phyloP scores from a whole-genome alignment of 1,284 basidiomycete genomes.

The Pseudozyma tsukubaensis region DNA sequence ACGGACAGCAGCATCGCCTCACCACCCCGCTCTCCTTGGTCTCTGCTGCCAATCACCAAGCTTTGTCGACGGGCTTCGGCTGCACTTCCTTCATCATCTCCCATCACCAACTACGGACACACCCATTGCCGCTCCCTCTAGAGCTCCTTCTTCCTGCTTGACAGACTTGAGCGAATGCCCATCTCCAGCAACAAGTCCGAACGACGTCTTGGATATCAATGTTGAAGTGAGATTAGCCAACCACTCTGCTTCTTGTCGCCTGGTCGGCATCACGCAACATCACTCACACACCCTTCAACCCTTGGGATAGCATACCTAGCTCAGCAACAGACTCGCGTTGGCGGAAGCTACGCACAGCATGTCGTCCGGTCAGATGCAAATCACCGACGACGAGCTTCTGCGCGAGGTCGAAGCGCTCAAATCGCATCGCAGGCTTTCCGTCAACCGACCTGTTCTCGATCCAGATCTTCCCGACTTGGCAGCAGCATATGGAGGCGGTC shows the following conservation, averaged over 20 bases:
- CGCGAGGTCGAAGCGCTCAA: constrained; percentile 67
- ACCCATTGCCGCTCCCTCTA: neutral
- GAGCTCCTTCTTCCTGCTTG: neutral
- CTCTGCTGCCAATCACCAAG: no score
- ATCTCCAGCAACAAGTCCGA: no score
- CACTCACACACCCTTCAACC: neutral
- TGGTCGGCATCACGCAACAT: constrained; percentile 1
- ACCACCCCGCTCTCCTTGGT: no score
- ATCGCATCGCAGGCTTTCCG: constrained; percentile 62
- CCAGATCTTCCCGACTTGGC: constrained; percentile 65
- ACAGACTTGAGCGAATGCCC: no score
- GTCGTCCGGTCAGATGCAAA: constrained; percentile 39
- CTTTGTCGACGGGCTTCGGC: no score
- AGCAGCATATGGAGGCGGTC: constrained; percentile 50
- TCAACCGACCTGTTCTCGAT: constrained; percentile 63
- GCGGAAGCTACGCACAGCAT: constrained; percentile 13
- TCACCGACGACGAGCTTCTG: constrained; percentile 62
- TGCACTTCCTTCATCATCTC: neutral
- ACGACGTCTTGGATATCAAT: constrained; percentile 11
- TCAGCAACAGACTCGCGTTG: neutral
- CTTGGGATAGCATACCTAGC: neutral
- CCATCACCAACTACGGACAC: neutral
- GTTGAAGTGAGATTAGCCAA: constrained; percentile 10
- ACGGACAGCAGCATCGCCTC: no score
- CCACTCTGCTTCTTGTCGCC: constrained; percentile 7